Conservation (phyloP, 805 yeast species). For the Ogataea nitratoaversa region DNA sequence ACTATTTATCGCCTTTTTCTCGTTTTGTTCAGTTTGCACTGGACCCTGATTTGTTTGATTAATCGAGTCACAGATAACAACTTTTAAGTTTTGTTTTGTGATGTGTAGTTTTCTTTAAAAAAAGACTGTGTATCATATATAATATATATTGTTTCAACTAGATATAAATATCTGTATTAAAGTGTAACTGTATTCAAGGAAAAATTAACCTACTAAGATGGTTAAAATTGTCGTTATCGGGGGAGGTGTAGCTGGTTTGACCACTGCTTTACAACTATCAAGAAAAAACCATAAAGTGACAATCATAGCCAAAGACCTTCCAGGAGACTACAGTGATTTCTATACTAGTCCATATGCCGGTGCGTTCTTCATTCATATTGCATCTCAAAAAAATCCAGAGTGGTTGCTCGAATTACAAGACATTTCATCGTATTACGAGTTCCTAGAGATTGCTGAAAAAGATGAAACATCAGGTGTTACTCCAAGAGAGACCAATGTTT, state of each 20-base stretch:
- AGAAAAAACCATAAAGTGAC: conserved; percentile 40
- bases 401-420: conserved; percentile 33
- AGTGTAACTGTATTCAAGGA: background rate
- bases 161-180: too few species aligned
- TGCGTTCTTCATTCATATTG: conserved; percentile 44
- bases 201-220: conserved; percentile 5
- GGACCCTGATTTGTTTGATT: too few species aligned
- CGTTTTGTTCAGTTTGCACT: too few species aligned
- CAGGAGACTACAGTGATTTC: conserved; percentile 37
- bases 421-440: conserved; percentile 32
- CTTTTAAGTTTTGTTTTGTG: too few species aligned
- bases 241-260: conserved; percentile 58
- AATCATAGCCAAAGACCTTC: conserved; percentile 41
- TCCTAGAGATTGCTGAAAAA: conserved; percentile 32
- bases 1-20: too few species aligned
- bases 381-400: conserved; percentile 27
- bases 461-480: conserved; percentile 40
- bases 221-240: conserved; percentile 25
- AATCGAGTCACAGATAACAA: too few species aligned
- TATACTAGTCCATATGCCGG: conserved; percentile 49
- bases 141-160: too few species aligned
- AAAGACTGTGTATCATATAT: too few species aligned
- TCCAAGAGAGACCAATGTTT: conserved; percentile 26
- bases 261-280: conserved; percentile 44
- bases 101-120: too few species aligned